These are phyloP conservation scores for Cryptococcus jaspeensis DNA, from an alignment of 1,284 basidiomycete genomes.

Conservation along the genomic window DNA sequence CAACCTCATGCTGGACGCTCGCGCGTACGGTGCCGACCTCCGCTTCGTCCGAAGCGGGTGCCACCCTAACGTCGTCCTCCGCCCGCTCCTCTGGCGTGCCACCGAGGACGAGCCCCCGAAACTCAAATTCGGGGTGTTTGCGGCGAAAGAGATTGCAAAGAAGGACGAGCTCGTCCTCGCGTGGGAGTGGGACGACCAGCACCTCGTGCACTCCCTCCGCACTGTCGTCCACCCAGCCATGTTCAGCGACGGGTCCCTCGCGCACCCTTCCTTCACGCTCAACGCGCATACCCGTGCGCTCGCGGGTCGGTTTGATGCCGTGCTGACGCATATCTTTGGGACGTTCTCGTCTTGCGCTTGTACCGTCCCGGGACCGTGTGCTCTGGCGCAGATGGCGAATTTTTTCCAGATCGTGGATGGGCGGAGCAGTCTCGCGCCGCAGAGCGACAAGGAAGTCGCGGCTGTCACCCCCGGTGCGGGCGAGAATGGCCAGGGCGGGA, in stretches of 20 bases:
- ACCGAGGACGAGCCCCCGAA: constrained; percentile 42
- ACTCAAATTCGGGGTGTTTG: constrained; percentile 80
- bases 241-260: constrained; percentile 29
- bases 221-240: constrained; percentile 25
- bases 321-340: constrained; percentile 69
- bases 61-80: constrained; percentile 81
- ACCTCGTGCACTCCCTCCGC: constrained; percentile 73
- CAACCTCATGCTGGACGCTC: constrained; percentile 75
- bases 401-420: constrained; percentile 56
- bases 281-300: constrained; percentile 44
- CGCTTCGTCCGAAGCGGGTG: constrained; percentile 82
- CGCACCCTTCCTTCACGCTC: constrained; percentile 22
- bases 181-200: constrained; percentile 96
- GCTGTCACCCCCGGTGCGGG: not conserved
- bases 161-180: constrained; percentile 86
- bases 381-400: constrained; percentile 61
- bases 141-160: constrained; percentile 69
- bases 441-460: not conserved
- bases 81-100: constrained; percentile 62
- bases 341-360: constrained; percentile 78
- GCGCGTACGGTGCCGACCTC: constrained; percentile 71
- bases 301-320: constrained; percentile 62
- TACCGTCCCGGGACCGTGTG: constrained; percentile 64
- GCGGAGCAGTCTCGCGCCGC: not conserved
- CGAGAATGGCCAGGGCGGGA: constrained; percentile 12